Percentiles rank a stretch among this genome's conserved stretches.
phyloP scores from a whole-genome alignment of 2,329 filamentous ascomycete genomes.

The Knoxdaviesia capensis region DNA sequence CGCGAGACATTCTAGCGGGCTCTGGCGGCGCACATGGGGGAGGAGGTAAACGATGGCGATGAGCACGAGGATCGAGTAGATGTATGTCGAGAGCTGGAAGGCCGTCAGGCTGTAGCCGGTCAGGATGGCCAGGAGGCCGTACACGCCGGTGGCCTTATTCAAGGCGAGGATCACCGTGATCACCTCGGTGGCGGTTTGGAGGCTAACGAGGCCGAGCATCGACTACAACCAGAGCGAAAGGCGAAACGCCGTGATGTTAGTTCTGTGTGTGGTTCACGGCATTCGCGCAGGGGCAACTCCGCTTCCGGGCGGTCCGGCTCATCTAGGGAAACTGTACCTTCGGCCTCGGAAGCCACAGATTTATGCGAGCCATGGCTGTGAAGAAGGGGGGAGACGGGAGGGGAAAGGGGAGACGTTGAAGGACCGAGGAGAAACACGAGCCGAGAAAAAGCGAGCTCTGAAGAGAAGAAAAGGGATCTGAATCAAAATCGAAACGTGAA shows the following conservation, averaged over 20 bases:
- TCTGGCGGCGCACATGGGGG: constrained; percentile 61
- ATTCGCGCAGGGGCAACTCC: background rate
- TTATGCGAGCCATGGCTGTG: too few relatives aligned
- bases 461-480: too few relatives aligned
- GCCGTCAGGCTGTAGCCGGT: constrained; percentile 70
- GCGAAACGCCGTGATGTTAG: too few relatives aligned
- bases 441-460: too few relatives aligned
- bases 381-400: too few relatives aligned
- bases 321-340: constrained; percentile 13
- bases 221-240: constrained; percentile 28
- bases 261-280: background rate
- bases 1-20: constrained; percentile 57
- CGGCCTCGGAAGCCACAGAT: constrained; percentile 14
- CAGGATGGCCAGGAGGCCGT: constrained; percentile 72
- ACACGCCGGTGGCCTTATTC: constrained; percentile 83
- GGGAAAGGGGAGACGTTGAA: too few relatives aligned
- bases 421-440: too few relatives aligned
- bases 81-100: constrained; percentile 76
- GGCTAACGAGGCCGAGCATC: constrained; percentile 69
- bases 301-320: background rate
- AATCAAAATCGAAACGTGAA: too few relatives aligned
- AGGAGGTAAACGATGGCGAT: constrained; percentile 47
- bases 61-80: constrained; percentile 63
- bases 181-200: constrained; percentile 71
- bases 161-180: constrained; percentile 67